These are phyloP conservation scores for Furcasterigmium furcatum DNA, from an alignment of 2,329 filamentous ascomycete species.

Conservation along the genomic window DNA sequence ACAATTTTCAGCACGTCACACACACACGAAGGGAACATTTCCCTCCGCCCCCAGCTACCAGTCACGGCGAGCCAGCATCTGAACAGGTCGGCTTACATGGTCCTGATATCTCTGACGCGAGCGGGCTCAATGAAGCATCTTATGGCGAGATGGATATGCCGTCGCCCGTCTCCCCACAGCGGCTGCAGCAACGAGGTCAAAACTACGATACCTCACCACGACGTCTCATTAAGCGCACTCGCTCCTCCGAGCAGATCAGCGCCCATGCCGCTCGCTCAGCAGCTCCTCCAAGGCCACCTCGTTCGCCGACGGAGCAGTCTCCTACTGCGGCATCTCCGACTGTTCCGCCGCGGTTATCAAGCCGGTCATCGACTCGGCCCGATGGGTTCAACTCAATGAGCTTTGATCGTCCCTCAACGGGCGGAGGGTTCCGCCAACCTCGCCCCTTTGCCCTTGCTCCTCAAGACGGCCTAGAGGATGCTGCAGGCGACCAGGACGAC, in stretches of 20 bases:
- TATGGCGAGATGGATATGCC: too few relatives aligned
- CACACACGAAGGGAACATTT: conserved; percentile 52
- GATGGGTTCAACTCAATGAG: conserved; percentile 35
- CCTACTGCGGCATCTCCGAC: conserved; percentile 30
- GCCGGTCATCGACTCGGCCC: conserved; percentile 44
- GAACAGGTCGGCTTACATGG: conserved; percentile 39
- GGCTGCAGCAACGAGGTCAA: background rate
- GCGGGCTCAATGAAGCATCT: too few relatives aligned
- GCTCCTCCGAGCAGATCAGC: conserved; percentile 48
- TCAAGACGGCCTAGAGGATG: conserved; percentile 6
- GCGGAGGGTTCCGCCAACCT: conserved; percentile 40
- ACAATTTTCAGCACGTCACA: conserved; percentile 64
- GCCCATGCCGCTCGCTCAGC: conserved; percentile 38
- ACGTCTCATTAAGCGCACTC: conserved; percentile 36
- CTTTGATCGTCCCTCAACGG: conserved; percentile 41
- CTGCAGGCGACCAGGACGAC: conserved; percentile 2
- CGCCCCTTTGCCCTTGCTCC: conserved; percentile 33
- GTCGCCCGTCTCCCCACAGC: background rate
- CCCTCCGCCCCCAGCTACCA: conserved; percentile 33
- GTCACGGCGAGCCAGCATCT: conserved; percentile 36
- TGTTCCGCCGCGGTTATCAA: conserved; percentile 50
- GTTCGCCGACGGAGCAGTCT: conserved; percentile 37
- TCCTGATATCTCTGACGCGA: too few relatives aligned
- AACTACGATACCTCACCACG: conserved; percentile 15
- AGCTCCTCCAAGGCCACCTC: conserved; percentile 36